These are phyloP conservation scores for Blastobotrys aristatus DNA, from an alignment of 1,139 yeast species.

Conservation along the genomic window DNA sequence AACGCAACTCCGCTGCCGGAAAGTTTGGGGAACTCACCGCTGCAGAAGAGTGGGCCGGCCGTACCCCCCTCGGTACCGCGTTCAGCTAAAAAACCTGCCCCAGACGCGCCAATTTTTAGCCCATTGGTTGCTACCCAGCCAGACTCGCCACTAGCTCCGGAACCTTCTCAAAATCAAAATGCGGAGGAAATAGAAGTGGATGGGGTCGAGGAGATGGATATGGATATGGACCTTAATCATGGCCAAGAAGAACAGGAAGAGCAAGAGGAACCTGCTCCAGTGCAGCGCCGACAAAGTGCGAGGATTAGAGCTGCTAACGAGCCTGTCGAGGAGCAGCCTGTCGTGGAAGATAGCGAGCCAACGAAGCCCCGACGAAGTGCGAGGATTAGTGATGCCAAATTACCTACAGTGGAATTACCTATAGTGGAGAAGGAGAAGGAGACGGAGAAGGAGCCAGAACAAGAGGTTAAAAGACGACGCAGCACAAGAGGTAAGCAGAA, in stretches of 20 bases:
- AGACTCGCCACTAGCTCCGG: too few relatives aligned
- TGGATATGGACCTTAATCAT: not conserved
- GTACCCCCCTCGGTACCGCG: slow-evolving; percentile 5
- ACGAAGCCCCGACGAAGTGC: too few relatives aligned
- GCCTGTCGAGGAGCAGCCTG: not conserved
- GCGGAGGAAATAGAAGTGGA: not conserved
- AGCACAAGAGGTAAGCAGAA: too few relatives aligned
- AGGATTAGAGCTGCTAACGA: not conserved
- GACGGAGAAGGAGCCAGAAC: too few relatives aligned
- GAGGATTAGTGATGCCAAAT: too few relatives aligned
- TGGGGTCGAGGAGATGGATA: not conserved
- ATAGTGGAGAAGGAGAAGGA: too few relatives aligned
- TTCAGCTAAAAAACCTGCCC: not conserved
- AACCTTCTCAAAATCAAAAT: too few relatives aligned
- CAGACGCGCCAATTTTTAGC: too few relatives aligned
- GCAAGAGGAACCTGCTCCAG: not conserved
- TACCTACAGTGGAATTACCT: too few relatives aligned
- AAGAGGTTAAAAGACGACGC: too few relatives aligned
- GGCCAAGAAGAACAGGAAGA: not conserved
- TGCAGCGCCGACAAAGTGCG: not conserved
- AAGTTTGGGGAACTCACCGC: slow-evolving; percentile 9
- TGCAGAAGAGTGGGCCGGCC: not conserved
- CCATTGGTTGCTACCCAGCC: too few relatives aligned
- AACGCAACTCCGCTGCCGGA: not conserved
- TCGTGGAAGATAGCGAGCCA: too few relatives aligned